Evolutionary conservation across 2,329 filamentous ascomycete genomes (phyloP).

Genomic region (Clarireedia homoeocarpa): DNA sequence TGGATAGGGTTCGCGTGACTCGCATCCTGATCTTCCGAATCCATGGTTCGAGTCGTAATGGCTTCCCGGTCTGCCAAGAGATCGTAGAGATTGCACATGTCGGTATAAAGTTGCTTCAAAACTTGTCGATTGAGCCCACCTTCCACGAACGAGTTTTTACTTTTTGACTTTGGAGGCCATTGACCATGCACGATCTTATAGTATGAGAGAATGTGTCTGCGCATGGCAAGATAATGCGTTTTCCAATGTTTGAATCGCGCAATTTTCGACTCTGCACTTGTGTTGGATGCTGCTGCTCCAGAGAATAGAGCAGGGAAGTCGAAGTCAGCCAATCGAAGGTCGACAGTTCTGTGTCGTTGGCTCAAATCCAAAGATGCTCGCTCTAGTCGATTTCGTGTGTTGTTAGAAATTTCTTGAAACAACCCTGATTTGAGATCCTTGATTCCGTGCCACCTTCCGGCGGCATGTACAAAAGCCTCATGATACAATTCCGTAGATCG

Average conservation of each 20-base stretch:
- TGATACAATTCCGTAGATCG: conserved; percentile 75
- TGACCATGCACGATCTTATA: conserved; percentile 62
- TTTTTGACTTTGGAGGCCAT: conserved; percentile 86
- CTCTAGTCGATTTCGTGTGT: conserved; percentile 73
- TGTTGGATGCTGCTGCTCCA: conserved; percentile 78
- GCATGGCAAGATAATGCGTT: conserved; percentile 63
- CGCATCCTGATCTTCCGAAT: conserved; percentile 47
- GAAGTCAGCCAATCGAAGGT: conserved; percentile 72
- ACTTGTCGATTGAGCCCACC: conserved; percentile 81
- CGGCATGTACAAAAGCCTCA: conserved; percentile 85
- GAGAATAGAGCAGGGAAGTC: conserved; percentile 87
- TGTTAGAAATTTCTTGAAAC: conserved; percentile 59
- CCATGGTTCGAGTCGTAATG: conserved; percentile 68
- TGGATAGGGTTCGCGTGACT: conserved; percentile 27
- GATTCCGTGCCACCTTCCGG: conserved; percentile 75
- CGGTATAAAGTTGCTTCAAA: conserved; percentile 72
- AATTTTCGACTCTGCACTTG: conserved; percentile 64
- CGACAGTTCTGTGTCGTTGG: conserved; percentile 61
- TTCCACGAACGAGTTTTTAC: conserved; percentile 81
- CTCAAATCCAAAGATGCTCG: conserved; percentile 74
- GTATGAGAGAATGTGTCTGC: conserved; percentile 52
- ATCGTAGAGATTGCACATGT: conserved; percentile 83
- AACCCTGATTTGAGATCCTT: conserved; percentile 59
- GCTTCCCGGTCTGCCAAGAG: conserved; percentile 73
- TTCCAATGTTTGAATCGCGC: conserved; percentile 84